phyloP scores from a whole-genome alignment of 2,329 filamentous ascomycete species.

The Scolecobasidium constrictum region DNA sequence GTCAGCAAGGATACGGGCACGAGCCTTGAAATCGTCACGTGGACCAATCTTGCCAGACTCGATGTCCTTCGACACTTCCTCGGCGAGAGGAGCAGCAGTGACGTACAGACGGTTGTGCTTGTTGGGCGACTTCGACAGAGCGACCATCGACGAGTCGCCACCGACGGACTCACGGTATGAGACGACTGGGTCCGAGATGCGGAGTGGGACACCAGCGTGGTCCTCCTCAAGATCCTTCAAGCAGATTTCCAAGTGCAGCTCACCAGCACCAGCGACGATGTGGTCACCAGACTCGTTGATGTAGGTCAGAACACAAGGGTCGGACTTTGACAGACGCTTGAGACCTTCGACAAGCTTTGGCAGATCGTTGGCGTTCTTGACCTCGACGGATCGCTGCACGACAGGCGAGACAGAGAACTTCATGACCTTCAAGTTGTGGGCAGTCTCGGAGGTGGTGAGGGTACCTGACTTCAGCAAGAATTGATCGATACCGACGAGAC shows the following conservation, averaged over 20 bases:
- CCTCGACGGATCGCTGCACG: conserved; percentile 95
- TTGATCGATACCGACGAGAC: conserved; percentile 98
- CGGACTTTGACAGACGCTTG: conserved; percentile 99
- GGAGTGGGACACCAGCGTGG: conserved; percentile 96
- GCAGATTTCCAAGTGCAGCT: conserved; percentile 99
- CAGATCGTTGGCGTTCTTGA: conserved; percentile 99
- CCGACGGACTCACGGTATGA: conserved; percentile 95
- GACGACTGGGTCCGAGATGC: conserved; percentile 96
- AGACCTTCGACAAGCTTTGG: conserved; percentile 99
- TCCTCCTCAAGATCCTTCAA: conserved; percentile 99
- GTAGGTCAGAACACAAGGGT: conserved; percentile 89
- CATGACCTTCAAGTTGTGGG: conserved; percentile 99
- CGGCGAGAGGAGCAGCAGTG: conserved; percentile 76
- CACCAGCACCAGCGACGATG: conserved; percentile 97
- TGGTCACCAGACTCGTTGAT: conserved; percentile 94
- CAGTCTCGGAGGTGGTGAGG: conserved; percentile 90
- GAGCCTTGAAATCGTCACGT: conserved; percentile 97
- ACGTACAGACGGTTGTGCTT: conserved; percentile 99
- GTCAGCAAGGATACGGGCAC: conserved; percentile 91
- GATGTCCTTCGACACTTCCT: conserved; percentile 86
- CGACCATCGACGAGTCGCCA: conserved; percentile 80
- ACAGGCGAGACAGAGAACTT: conserved; percentile 99
- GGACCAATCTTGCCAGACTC: conserved; percentile 85
- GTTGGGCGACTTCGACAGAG: conserved; percentile 99
- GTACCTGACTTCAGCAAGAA: conserved; percentile 99